A percentile compares a stretch with the other conserved stretches of the same genome.
phyloP scores from a whole-genome alignment of 2,329 filamentous ascomycete species.

The Talaromyces funiculosus region DNA sequence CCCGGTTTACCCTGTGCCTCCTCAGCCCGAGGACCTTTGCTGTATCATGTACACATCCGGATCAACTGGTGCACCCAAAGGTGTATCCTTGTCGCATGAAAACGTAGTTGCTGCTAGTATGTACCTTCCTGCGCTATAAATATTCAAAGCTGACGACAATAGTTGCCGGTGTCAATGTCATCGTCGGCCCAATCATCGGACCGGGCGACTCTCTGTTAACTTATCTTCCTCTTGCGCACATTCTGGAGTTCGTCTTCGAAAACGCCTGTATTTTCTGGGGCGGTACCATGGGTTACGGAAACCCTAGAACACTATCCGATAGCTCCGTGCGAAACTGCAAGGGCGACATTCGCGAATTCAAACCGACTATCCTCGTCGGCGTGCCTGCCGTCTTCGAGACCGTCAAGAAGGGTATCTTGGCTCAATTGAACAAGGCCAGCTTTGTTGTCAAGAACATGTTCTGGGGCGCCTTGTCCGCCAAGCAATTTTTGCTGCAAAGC shows the following conservation, averaged over 20 bases:
- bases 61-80: conserved; percentile 83
- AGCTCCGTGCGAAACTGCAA: conserved; percentile 79
- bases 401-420: conserved; percentile 86
- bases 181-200: conserved; percentile 72
- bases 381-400: conserved; percentile 97
- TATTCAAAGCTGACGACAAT: conserved; percentile 16
- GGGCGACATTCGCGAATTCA: conserved; percentile 89
- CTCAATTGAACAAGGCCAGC: conserved; percentile 67
- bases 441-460: conserved; percentile 72
- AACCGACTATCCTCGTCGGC: conserved; percentile 83
- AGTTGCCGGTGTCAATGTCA: conserved; percentile 74
- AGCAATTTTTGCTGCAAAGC: conserved; percentile 53
- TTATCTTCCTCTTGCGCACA: conserved; percentile 91
- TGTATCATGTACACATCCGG: conserved; percentile 83
- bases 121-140: conserved; percentile 24
- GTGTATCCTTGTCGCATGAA: conserved; percentile 74
- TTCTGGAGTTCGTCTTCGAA: conserved; percentile 94
- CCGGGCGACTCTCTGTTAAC: conserved; percentile 75
- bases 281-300: conserved; percentile 88
- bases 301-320: conserved; percentile 82
- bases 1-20: conserved; percentile 64
- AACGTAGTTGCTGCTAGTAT: conserved; percentile 72
- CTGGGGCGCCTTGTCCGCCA: conserved; percentile 59
- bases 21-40: conserved; percentile 69
- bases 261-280: conserved; percentile 86